Base-by-base conservation (phyloP, 495 filamentous ascomycete genomes). In the Penicillium taxi region DNA sequence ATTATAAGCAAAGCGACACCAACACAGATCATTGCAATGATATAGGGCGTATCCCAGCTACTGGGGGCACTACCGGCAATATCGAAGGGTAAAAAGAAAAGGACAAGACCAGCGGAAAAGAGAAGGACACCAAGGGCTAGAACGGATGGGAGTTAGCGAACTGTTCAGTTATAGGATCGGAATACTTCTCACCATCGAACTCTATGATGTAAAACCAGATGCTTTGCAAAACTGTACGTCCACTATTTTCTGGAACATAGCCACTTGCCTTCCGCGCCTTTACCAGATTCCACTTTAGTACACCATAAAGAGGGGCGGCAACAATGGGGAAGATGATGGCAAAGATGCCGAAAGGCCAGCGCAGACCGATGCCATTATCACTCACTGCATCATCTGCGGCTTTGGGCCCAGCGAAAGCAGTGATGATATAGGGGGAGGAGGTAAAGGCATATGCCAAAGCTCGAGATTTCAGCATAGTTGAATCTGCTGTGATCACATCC, bases 31-130 rank as follows among this genome's bases (percentile, higher is more conserved):
- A 80, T 69, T 41, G 52, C 52, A 39, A 75, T 78, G 35, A 78
- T 68, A 9, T 67, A 48, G 9, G 57, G 44, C 8, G 74, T 64
- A 1, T 48, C 48, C 68, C 75, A 78, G 9, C 52, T 59, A 14
- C 60, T 56, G 0, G 55, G 37, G 21, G 67, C 60, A 29, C 53
- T 60, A 9, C 52, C 43, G 31, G 64, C 61, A 12, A 81, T 57
- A 37, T 42, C 67, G 50, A 82, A 73, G 6, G 78, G 73, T 3
- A 81, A 65, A 8, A 81, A 61, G 47, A 82, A 73, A 20, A 81
- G 53, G 4, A 67, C 65, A 32, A 82, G 52, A 24, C 76, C 78
- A 13, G 55, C 64, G 7, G 61, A 62, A 35, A 80, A 55, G 11
- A 83, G 55, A 14, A 80, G 25, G n/a, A 80, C 53, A 29, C 79